phyloP scores from a whole-genome alignment of 208 protist genomes.

The Wallacemonas sp. region DNA sequence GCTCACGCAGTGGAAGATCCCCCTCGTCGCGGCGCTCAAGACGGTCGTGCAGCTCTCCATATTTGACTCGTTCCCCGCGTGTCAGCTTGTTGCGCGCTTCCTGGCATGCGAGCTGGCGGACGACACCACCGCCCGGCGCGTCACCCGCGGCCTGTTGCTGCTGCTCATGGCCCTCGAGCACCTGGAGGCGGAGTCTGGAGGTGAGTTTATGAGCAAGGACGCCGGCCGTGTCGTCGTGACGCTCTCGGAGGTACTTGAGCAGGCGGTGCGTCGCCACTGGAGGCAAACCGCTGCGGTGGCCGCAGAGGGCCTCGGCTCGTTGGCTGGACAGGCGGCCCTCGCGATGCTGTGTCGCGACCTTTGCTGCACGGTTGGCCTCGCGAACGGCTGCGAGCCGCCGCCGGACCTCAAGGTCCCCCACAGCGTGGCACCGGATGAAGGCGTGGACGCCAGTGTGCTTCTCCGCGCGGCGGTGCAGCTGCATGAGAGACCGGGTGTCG shows the following conservation, averaged over 20 bases:
- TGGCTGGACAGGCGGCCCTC: conserved; percentile 46
- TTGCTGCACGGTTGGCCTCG: conserved; percentile 27
- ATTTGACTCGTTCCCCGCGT: conserved; percentile 34
- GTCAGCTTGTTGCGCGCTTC: conserved; percentile 49
- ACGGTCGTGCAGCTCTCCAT: conserved; percentile 55
- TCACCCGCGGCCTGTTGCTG: conserved; percentile 43
- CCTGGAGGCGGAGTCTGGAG: conserved; percentile 29
- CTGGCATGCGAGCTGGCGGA: conserved; percentile 52
- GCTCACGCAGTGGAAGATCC: conserved; percentile 49
- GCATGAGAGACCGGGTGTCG: conserved; percentile 7
- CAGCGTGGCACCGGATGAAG: conserved; percentile 8
- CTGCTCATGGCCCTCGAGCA: conserved; percentile 53
- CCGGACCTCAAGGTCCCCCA: conserved; percentile 13
- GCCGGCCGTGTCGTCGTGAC: conserved; percentile 39
- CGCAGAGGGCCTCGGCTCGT: conserved; percentile 22
- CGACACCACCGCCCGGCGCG: conserved; percentile 39
- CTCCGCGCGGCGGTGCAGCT: conserved; percentile 29
- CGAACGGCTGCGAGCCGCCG: conserved; percentile 51
- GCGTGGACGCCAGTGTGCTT: conserved; percentile 21
- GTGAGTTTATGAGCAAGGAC: conserved; percentile 21
- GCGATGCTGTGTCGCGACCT: conserved; percentile 48
- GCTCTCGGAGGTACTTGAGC: conserved; percentile 22
- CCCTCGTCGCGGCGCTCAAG: conserved; percentile 49
- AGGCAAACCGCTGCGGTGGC: conserved; percentile 19
- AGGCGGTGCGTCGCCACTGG: conserved; percentile 15